phyloP scores from a whole-genome alignment of 495 filamentous ascomycete species.

The Penicillium paxilli region DNA sequence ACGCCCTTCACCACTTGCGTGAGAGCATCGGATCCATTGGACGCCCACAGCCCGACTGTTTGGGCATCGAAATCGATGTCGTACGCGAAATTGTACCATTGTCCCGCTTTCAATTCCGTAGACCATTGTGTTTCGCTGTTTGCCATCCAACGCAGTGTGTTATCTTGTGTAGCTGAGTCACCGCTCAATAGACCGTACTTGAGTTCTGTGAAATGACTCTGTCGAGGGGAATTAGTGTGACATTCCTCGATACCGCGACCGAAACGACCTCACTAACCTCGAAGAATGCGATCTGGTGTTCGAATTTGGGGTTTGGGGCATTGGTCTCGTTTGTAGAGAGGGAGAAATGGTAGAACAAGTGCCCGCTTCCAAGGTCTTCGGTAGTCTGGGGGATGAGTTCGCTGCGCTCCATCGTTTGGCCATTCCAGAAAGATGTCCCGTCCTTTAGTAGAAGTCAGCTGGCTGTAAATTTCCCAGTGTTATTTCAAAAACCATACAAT shows the following conservation, averaged over 20 bases:
- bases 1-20: slow-evolving; percentile 58
- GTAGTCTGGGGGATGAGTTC: slow-evolving; percentile 71
- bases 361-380: slow-evolving; percentile 59
- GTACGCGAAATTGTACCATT: slow-evolving; percentile 73
- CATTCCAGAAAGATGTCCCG: slow-evolving; percentile 61
- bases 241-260: neutral
- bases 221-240: slow-evolving; percentile 6
- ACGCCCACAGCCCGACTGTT: slow-evolving; percentile 70
- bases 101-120: slow-evolving; percentile 49
- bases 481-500: slow-evolving; percentile 44
- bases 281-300: slow-evolving; percentile 78
- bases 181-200: slow-evolving; percentile 57
- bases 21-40: slow-evolving; percentile 56
- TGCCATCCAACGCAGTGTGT: slow-evolving; percentile 54
- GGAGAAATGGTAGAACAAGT: slow-evolving; percentile 70
- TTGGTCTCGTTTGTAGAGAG: slow-evolving; percentile 60
- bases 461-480: neutral
- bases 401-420: slow-evolving; percentile 58
- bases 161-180: slow-evolving; percentile 46
- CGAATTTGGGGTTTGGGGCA: slow-evolving; percentile 57
- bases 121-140: slow-evolving; percentile 54
- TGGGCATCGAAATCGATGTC: slow-evolving; percentile 61
- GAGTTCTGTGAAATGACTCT: slow-evolving; percentile 75
- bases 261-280: slow-evolving; percentile 28
- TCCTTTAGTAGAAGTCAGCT: slow-evolving; percentile 26